Evolutionary conservation across 2,329 filamentous ascomycete genomes (phyloP), one percentile per base, ranked within the genome.

Genomic region (Colletotrichum eleusines): DNA sequence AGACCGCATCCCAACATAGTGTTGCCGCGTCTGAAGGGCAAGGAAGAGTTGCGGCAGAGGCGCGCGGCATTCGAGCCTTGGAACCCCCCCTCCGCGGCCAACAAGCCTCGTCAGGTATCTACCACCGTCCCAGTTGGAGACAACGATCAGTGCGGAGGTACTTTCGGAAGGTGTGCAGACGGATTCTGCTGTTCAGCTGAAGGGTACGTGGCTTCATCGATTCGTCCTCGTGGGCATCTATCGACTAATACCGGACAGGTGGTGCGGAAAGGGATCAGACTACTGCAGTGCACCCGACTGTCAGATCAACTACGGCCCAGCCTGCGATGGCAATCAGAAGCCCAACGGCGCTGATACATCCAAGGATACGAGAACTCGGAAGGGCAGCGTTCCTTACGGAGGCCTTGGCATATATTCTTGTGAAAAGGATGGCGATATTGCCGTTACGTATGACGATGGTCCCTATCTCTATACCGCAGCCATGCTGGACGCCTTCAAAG

Each of bases 371-470:
- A 73, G 78, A 5, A 77, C 78, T 0, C 48, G 61, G 9, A 69
- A 76, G n/a, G 78, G 79, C 1, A 67, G 35, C 8, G 71, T 80
- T 0, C 77, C 77, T 0, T 80, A 80, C 35, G 58, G 63, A 5
- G 77, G 76, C 12, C 54, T 75, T 5, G 84, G 83, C 42, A 78
- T 81, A 59, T 75, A 69, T 59, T 66, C 74, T 40, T 82, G 80
- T 60, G 74, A 72, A 1, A 73, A 76, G 6, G 63, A 73, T 0
- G 77, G 78, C 20, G 76, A 77, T n/a, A 74, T 82, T 1, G 80
- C 81, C 23, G 73, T 82, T 28, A 81, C 80, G 0, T 81, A 78
- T 61, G 81, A 82, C 60, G 81, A 83, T 40, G 80, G 80, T 0
- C 80, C 81, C 5, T 78, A 77, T 51, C 31, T 74, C 8, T 81